phyloP scores from a whole-genome alignment of 345 rosid genomes.

The Euphorbia lathyris region DNA sequence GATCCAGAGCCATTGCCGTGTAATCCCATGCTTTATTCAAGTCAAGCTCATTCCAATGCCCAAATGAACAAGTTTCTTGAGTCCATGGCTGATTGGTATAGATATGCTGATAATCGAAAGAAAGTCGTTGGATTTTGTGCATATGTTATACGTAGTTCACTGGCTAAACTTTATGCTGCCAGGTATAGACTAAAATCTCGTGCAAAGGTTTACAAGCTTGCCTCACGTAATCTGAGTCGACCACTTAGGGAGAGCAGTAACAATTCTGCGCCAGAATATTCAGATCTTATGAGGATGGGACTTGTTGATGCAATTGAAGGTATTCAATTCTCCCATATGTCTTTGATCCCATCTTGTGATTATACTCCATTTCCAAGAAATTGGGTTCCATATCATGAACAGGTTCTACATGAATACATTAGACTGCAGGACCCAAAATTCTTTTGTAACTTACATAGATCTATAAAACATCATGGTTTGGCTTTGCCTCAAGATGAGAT shows the following conservation, averaged over 20 bases:
- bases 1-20: constrained; percentile 98
- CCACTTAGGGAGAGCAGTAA: constrained; percentile 81
- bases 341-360: constrained; percentile 88
- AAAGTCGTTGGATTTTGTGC: constrained; percentile 96
- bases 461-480: constrained; percentile 58
- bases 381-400: constrained; percentile 87
- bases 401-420: constrained; percentile 69
- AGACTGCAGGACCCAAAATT: constrained; percentile 75
- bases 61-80: constrained; percentile 98
- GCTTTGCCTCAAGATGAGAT: constrained; percentile 87
- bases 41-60: constrained; percentile 93
- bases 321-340: constrained; percentile 89
- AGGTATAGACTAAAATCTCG: constrained; percentile 93
- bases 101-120: constrained; percentile 88
- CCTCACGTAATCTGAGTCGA: constrained; percentile 76
- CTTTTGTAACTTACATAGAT: constrained; percentile 65
- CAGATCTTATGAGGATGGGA: constrained; percentile 95
- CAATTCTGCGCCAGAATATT: constrained; percentile 87
- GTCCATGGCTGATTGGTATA: constrained; percentile 98
- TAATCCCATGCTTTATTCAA: constrained; percentile 87
- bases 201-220: constrained; percentile 86
- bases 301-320: constrained; percentile 93
- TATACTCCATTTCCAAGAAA: constrained; percentile 87
- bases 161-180: constrained; percentile 95
- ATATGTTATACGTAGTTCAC: constrained; percentile 84